Percentiles rank a stretch among this genome's conserved stretches.
These are phyloP conservation scores for Cucurbitaria berberidis DNA, from an alignment of 2,329 filamentous ascomycete genomes.

Conservation along the genomic window DNA sequence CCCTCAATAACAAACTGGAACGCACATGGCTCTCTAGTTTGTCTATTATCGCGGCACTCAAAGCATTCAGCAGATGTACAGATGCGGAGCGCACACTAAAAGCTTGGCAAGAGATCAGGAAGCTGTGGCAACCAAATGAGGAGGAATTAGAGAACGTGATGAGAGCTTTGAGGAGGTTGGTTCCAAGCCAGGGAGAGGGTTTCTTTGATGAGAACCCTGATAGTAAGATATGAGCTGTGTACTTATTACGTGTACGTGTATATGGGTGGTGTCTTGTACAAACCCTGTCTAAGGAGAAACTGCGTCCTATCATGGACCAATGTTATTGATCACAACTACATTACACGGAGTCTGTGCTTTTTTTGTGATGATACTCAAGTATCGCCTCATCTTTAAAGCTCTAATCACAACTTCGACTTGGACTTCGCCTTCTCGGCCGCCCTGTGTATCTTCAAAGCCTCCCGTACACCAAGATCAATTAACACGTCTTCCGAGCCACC, in stretches of 20 bases:
- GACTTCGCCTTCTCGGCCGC: constrained; percentile 31
- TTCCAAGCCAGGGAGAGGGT: constrained; percentile 14
- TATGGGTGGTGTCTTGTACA: neutral
- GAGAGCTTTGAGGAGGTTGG: constrained; percentile 31
- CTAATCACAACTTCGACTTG: constrained; percentile 26
- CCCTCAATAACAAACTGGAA: constrained; percentile 23
- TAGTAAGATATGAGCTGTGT: neutral
- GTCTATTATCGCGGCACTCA: constrained; percentile 39
- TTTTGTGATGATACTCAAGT: too few relatives aligned
- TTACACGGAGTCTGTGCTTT: neutral
- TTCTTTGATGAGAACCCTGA: constrained; percentile 19
- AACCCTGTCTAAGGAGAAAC: neutral
- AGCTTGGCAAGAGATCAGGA: constrained; percentile 58
- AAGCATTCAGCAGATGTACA: constrained; percentile 68
- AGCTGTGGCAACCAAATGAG: constrained; percentile 47
- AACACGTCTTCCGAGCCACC: constrained; percentile 39
- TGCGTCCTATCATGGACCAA: neutral
- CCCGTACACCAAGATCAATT: constrained; percentile 38
- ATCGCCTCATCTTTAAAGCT: too few relatives aligned
- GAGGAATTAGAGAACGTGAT: constrained; percentile 42
- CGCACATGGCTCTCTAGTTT: constrained; percentile 38
- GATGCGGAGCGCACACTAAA: constrained; percentile 59
- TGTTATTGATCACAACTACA: neutral
- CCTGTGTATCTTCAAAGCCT: constrained; percentile 36
- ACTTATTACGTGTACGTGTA: neutral